Evolutionary conservation across 495 filamentous ascomycete genomes (phyloP).

Genomic region (Penicillium soppii): DNA sequence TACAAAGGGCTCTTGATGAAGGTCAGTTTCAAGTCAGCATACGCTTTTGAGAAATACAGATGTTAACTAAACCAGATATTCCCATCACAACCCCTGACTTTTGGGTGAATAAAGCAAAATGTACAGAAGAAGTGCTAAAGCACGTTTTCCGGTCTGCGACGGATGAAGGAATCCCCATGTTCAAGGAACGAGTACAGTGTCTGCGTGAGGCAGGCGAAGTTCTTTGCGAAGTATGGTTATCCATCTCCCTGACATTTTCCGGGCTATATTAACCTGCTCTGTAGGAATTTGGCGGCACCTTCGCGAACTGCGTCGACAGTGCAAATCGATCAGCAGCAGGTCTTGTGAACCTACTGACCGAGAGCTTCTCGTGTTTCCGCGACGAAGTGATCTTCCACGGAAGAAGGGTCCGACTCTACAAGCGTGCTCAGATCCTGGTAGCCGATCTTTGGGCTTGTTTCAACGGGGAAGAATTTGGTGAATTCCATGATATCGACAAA

Average conservation of each 20-base stretch:
- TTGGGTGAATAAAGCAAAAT: slow-evolving; percentile 77
- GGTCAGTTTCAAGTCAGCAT: slow-evolving; percentile 45
- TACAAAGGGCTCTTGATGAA: slow-evolving; percentile 89
- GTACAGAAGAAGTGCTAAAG: slow-evolving; percentile 68
- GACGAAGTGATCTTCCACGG: slow-evolving; percentile 75
- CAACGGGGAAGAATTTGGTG: slow-evolving; percentile 72
- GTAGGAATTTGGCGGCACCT: slow-evolving; percentile 76
- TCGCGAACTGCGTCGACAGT: slow-evolving; percentile 69
- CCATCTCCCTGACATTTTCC: not conserved
- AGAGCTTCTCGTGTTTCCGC: slow-evolving; percentile 80
- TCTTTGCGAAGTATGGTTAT: slow-evolving; percentile 69
- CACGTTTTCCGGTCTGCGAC: slow-evolving; percentile 86
- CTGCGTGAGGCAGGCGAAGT: slow-evolving; percentile 83
- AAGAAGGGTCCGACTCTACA: slow-evolving; percentile 76
- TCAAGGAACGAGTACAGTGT: slow-evolving; percentile 74
- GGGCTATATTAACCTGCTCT: not conserved
- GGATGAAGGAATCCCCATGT: slow-evolving; percentile 81
- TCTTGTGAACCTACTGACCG: slow-evolving; percentile 78
- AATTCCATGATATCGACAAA: slow-evolving; percentile 88
- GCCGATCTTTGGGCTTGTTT: slow-evolving; percentile 97
- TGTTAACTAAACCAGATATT: slow-evolving; percentile 53
- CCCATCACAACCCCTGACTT: slow-evolving; percentile 87
- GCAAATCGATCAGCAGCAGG: slow-evolving; percentile 78
- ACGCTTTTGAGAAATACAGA: slow-evolving; percentile 6
- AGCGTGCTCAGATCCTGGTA: slow-evolving; percentile 92